Evolutionary conservation across 805 yeast species (phyloP), one percentile per base, ranked within the genome.

Genomic region (Pichia kluyveri): DNA sequence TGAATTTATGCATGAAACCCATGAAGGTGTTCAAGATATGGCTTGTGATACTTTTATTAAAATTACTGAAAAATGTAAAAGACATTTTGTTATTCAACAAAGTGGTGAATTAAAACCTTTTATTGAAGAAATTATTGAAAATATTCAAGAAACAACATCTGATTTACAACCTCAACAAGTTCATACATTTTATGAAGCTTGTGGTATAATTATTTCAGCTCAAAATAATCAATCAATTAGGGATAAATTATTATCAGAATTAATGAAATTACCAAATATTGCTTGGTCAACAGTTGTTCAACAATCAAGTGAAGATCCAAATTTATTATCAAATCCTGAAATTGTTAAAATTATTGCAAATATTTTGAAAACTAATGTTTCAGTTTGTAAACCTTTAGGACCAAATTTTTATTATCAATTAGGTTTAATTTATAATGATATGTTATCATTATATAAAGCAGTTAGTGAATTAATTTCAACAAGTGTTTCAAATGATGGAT

Each of bases 1-100:
- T 67, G 99, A 93, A 67, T 93, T 93, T 62, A 93, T 93, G 99
- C 98, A 93, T 71, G 99, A 93, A 74, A 89, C 97, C n/a, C 99
- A 93, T 68, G 99, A 91, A 68, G 99, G 99, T 71, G 99, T 93
- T 52, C 99, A 93, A 70, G 99, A 93, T 68, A 93, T 93, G 99
- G 99, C 99, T 9, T 93, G 99, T 73, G 99, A 93, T 67, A 93
- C 99, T 0, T 93, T 93, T 63, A 91, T 91, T 63, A 93, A 93
- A 67, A 93, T 93, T 65, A 87, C 96, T 23, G 83, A 80, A 56
- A 93, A 93, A 69, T 93, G 99, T 76, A 90, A 89, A 68, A 82
- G 90, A 56, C 97, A 91, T 67, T 93, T 93, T 67, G 96, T 91
- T 39, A 83, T 85, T 43, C 83, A 79, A 56, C 97, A 91, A 68